phyloP scores from a whole-genome alignment of 2,329 filamentous ascomycete genomes.

The Pestalotiopsis sp. region DNA sequence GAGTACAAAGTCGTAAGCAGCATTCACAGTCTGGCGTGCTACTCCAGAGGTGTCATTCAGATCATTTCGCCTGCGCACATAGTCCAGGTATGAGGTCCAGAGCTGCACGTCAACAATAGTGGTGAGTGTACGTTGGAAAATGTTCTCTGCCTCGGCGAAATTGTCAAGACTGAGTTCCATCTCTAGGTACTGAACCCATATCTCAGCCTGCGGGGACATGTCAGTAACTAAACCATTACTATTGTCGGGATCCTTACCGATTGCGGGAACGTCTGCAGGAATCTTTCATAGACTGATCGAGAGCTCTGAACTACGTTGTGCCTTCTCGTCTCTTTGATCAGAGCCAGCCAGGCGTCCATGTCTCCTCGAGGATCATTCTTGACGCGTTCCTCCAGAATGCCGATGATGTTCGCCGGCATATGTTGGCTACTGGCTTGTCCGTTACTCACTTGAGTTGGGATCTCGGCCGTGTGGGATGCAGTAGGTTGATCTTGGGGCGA shows the following conservation, averaged over 20 bases:
- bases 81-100: conserved; percentile 93
- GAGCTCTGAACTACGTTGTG: conserved; percentile 82
- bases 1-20: conserved; percentile 91
- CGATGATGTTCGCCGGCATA: conserved; percentile 68
- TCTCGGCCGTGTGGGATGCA: conserved; percentile 17
- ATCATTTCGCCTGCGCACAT: conserved; percentile 89
- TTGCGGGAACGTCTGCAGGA: conserved; percentile 84
- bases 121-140: conserved; percentile 80
- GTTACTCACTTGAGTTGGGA: conserved; percentile 16
- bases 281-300: conserved; percentile 79
- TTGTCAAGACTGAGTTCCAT: conserved; percentile 90
- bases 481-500: conserved; percentile 26
- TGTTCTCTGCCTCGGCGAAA: conserved; percentile 74
- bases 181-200: conserved; percentile 86
- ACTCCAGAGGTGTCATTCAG: conserved; percentile 77
- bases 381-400: conserved; percentile 85
- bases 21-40: conserved; percentile 76
- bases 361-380: conserved; percentile 91
- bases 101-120: conserved; percentile 80
- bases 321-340: conserved; percentile 82
- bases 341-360: conserved; percentile 83
- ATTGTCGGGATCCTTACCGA: conserved; percentile 64
- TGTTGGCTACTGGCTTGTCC: conserved; percentile 3
- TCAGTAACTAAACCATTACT: not conserved
- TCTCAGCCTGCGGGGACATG: conserved; percentile 69